Percentiles rank a stretch among this genome's conserved stretches.
Conservation (phyloP, 208 protist species). For the Trichomonas tenax region DNA sequence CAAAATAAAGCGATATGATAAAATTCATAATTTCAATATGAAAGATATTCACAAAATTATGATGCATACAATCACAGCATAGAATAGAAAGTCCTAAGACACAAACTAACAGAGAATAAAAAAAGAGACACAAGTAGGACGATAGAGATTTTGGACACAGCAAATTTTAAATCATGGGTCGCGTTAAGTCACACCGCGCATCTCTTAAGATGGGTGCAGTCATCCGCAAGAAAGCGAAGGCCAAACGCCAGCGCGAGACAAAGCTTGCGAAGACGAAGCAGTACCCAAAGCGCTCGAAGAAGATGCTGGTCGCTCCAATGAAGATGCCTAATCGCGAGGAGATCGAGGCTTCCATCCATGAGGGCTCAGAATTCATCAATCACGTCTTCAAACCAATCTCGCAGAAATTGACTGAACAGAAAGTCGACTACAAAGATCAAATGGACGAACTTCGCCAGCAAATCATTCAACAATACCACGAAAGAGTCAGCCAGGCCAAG, state of each 20-base stretch:
- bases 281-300: slow-evolving; percentile 5
- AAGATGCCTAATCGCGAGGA: background rate
- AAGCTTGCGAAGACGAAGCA: background rate
- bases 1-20: no score
- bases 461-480: background rate
- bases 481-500: background rate
- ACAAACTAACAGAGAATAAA: no score
- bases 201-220: slow-evolving; percentile 2
- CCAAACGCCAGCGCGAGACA: background rate
- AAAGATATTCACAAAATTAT: no score
- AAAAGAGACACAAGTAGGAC: no score
- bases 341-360: background rate
- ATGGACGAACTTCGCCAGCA: background rate
- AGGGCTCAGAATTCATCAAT: background rate
- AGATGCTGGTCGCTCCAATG: background rate
- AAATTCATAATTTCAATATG: no score
- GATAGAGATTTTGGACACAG: no score
- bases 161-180: background rate
- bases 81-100: no score
- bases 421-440: background rate
- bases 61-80: no score
- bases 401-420: background rate
- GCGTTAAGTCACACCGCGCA: background rate
- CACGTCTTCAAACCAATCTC: background rate
- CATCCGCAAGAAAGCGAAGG: slow-evolving; percentile 1